Percentiles rank a stretch among this genome's conserved stretches.
These are phyloP conservation scores for Cercophora scortea DNA, from an alignment of 495 filamentous ascomycete genomes.

Conservation along the genomic window DNA sequence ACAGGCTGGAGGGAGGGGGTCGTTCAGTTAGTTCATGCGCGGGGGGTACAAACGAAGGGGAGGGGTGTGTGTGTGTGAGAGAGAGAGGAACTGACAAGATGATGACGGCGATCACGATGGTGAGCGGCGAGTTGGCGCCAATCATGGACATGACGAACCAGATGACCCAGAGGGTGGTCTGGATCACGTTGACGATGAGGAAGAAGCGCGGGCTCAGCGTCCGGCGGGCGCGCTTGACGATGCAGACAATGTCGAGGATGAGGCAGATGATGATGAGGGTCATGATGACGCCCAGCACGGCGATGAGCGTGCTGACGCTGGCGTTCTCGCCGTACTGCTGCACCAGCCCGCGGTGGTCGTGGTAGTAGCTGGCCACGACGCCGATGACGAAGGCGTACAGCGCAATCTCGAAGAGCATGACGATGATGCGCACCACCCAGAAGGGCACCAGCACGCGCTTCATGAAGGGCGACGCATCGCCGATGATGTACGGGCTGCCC, in stretches of 20 bases:
- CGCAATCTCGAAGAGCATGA: constrained; percentile 18
- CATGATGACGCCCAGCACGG: constrained; percentile 12
- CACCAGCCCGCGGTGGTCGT: constrained; percentile 3
- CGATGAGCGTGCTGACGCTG: constrained; percentile 4
- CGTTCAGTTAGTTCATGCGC: too few relatives aligned
- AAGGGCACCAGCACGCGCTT: constrained; percentile 68
- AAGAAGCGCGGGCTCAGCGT: constrained; percentile 24
- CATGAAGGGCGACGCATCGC: constrained; percentile 29
- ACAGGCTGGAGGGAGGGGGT: constrained; percentile 9
- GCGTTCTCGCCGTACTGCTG: constrained; percentile 10
- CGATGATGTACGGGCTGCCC: constrained; percentile 13
- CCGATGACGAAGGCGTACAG: constrained; percentile 14
- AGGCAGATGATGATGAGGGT: constrained; percentile 15
- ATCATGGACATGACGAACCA: constrained; percentile 16
- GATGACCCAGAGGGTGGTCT: constrained; percentile 14
- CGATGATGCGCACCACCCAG: constrained; percentile 73
- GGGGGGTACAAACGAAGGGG: too few relatives aligned
- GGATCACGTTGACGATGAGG: constrained; percentile 18
- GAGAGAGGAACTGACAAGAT: constrained; percentile 12
- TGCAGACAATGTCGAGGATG: constrained; percentile 23
- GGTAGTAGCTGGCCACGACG: constrained; percentile 7
- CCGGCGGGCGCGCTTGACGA: constrained; percentile 21
- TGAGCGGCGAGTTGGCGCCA: constrained; percentile 1
- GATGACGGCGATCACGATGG: constrained; percentile 6
- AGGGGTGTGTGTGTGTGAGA: not conserved